A percentile compares a stretch with the other conserved stretches of the same genome.
Evolutionary conservation across 306 rosid species (phyloP).

Genomic region (Heteromeles arbutifolia): DNA sequence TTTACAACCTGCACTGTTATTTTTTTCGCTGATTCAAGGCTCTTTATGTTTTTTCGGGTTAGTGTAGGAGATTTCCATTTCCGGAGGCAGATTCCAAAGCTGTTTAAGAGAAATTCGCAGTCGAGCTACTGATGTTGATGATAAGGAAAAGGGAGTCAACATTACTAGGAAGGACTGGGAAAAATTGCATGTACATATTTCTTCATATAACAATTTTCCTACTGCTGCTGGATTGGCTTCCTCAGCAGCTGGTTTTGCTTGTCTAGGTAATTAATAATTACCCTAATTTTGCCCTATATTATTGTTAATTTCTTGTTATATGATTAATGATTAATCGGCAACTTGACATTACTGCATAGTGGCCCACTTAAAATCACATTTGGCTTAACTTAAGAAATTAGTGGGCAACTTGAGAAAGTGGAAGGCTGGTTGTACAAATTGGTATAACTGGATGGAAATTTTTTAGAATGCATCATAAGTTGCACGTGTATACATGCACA

Average conservation of each 20-base stretch:
- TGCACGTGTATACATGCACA: no score
- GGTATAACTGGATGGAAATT: no score
- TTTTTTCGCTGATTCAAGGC: constrained; percentile 30
- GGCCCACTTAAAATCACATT: no score
- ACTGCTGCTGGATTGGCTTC: constrained; percentile 99
- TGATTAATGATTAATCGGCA: neutral
- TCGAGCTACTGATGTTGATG: constrained; percentile 77
- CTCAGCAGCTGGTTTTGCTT: constrained; percentile 96
- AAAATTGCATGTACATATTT: constrained; percentile 69
- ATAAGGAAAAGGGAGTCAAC: constrained; percentile 65
- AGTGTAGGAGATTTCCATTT: constrained; percentile 89
- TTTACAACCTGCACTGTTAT: neutral
- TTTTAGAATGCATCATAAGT: no score
- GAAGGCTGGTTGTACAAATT: no score
- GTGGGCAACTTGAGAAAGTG: no score
- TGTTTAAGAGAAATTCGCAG: constrained; percentile 86
- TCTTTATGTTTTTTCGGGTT: constrained; percentile 39
- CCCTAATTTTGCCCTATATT: neutral
- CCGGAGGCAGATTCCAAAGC: constrained; percentile 84
- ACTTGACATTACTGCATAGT: no score
- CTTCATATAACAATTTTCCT: constrained; percentile 93
- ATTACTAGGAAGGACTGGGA: constrained; percentile 76
- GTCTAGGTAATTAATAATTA: constrained; percentile 56
- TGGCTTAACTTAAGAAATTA: no score
- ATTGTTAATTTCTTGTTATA: neutral